These are phyloP conservation scores for Kodamaea plutei DNA, from an alignment of 1,139 yeast species.

Conservation along the genomic window DNA sequence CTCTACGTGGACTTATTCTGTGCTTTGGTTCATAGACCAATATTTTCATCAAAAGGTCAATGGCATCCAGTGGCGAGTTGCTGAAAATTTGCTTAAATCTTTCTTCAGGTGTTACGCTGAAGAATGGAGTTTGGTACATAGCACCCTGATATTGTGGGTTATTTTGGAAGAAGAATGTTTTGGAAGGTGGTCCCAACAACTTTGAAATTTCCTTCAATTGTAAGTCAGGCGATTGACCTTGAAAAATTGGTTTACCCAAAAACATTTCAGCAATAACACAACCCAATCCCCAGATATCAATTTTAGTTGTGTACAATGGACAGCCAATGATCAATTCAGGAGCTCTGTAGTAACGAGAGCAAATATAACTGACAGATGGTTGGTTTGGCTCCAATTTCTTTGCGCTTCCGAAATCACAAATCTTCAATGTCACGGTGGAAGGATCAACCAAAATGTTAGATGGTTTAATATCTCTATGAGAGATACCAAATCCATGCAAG, in stretches of 20 bases:
- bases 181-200: slow-evolving; percentile 72
- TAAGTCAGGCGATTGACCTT: slow-evolving; percentile 70
- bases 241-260: slow-evolving; percentile 76
- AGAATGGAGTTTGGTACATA: slow-evolving; percentile 63
- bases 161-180: slow-evolving; percentile 66
- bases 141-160: slow-evolving; percentile 76
- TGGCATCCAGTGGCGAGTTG: slow-evolving; percentile 65
- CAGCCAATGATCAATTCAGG: slow-evolving; percentile 81
- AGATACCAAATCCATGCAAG: slow-evolving; percentile 71
- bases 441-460: slow-evolving; percentile 76
- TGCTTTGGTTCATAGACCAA: slow-evolving; percentile 70
- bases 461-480: slow-evolving; percentile 81
- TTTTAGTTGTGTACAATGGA: slow-evolving; percentile 68
- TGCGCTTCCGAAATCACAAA: slow-evolving; percentile 83
- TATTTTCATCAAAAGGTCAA: slow-evolving; percentile 64
- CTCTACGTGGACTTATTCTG: slow-evolving; percentile 62
- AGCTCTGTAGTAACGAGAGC: slow-evolving; percentile 78
- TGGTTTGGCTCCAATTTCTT: slow-evolving; percentile 69
- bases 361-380: slow-evolving; percentile 74
- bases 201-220: slow-evolving; percentile 77
- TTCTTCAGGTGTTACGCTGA: slow-evolving; percentile 55
- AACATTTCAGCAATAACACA: slow-evolving; percentile 85
- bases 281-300: slow-evolving; percentile 84
- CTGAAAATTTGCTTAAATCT: slow-evolving; percentile 68
- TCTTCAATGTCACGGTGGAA: slow-evolving; percentile 56